Conservation (phyloP, 2,329 filamentous ascomycete species). For the Elsinoe perseae region DNA sequence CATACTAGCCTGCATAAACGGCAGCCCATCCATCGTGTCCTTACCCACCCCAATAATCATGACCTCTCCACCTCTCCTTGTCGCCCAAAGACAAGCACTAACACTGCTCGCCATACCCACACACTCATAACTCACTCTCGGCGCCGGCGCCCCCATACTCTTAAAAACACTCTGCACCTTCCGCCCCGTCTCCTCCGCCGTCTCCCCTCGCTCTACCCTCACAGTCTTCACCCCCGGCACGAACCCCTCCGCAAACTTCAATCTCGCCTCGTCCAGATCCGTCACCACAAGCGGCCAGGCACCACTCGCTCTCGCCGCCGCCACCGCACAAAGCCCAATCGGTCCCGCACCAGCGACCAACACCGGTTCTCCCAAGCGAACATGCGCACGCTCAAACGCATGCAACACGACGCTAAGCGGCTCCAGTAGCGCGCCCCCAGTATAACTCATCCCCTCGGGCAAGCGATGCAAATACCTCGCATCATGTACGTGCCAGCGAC, state of each 20-base stretch:
- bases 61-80: constrained; percentile 27
- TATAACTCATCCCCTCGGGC: constrained; percentile 63
- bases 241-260: constrained; percentile 69
- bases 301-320: constrained; percentile 53
- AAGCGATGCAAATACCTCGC: constrained; percentile 78
- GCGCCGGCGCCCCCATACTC: constrained; percentile 20
- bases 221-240: constrained; percentile 33
- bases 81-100: constrained; percentile 23
- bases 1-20: constrained; percentile 32
- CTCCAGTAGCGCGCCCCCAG: constrained; percentile 85
- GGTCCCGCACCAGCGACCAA: constrained; percentile 57
- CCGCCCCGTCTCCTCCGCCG: constrained; percentile 23
- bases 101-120: constrained; percentile 31
- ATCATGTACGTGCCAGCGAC: constrained; percentile 76
- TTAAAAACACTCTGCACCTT: constrained; percentile 24
- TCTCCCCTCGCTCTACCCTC: constrained; percentile 22
- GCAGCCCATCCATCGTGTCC: constrained; percentile 29
- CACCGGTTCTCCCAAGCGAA: constrained; percentile 30
- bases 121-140: constrained; percentile 30
- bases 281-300: constrained; percentile 74
- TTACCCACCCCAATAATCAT: constrained; percentile 33
- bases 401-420: constrained; percentile 42
- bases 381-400: constrained; percentile 34
- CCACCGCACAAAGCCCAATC: constrained; percentile 53
- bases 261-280: constrained; percentile 70